Base-by-base conservation (phyloP, 345 rosid genomes). In the Bretschneidera sinensis region DNA sequence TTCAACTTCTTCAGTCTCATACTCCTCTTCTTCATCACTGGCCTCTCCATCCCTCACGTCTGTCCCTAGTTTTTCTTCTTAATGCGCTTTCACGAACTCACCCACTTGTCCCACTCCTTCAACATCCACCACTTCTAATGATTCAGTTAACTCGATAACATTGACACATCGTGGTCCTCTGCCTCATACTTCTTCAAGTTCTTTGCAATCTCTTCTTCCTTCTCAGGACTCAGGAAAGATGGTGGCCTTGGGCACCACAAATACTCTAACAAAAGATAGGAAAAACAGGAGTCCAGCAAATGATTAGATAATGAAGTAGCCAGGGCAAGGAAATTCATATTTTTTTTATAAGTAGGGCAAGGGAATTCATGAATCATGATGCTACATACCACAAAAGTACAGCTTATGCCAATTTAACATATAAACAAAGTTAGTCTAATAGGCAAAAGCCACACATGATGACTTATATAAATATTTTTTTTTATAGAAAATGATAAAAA, bases 1-100 rank as follows among this genome's bases (percentile, higher is more conserved):
- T 72, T 84, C 81, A 0, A 78, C 76, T 62, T 83, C 82, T 59
- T 67, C 63, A 4, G 66, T 70, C 18, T 63, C 66, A 0, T 69
- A 73, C 24, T 65, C 66, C 19, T 73, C 75, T 50, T 73, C 78
- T 28, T 70, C 78, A 17, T 77, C 78, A 31, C 76, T 77, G 9
- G 71, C 76, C 48, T 74, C 82, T 57, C 70, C 74, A 13, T 71
- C 70, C 33, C 67, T 54, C 16, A 9, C 19, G 24, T 51, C 25
- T 15, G 14, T 14, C 15, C 43, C 60, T 17, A 28, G 7, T 18
- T 24, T 35, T 50, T 65, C 39, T 8, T 66, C 55, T 53, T 21
- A 28, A 0, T 48, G 64, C 14, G 51, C 54, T 24, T 63, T 63
- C 68, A 55, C 14, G 49, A 21, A 19, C 35, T 39, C 18, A 62